phyloP scores from a whole-genome alignment of 257 asterid genomes.

The Forsythia suspensa region DNA sequence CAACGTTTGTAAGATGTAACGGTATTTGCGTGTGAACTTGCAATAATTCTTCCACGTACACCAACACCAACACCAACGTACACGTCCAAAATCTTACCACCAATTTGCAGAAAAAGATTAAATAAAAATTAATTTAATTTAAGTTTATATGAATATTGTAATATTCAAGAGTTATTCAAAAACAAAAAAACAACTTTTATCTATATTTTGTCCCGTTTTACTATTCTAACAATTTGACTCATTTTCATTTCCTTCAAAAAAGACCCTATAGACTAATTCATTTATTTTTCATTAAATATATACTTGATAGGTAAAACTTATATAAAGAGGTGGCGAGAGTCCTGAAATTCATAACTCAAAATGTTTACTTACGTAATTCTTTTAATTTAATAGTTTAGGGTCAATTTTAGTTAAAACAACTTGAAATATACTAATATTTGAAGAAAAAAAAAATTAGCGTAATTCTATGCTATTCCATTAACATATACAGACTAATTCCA shows the following conservation, averaged over 20 bases:
- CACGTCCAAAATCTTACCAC: neutral
- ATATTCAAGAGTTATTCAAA: neutral
- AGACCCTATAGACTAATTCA: neutral
- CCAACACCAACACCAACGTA: neutral
- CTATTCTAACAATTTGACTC: neutral
- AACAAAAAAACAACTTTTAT: no score
- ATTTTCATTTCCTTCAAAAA: no score
- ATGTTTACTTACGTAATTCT: no score
- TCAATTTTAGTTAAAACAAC: neutral
- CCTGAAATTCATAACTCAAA: no score
- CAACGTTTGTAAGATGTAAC: neutral
- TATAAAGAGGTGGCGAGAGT: no score
- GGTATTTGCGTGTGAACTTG: neutral
- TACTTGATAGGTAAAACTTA: no score
- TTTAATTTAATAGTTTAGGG: neutral
- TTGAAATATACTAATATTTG: neutral
- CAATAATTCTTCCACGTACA: neutral
- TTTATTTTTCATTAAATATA: no score
- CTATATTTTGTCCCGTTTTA: neutral
- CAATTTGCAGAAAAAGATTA: neutral
- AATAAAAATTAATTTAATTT: neutral
- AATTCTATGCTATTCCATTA: neutral
- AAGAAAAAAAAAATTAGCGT: neutral
- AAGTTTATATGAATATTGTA: neutral
- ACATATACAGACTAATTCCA: neutral